A percentile compares a stretch with the other conserved stretches of the same genome.
These are phyloP conservation scores for Rhodamnia argentea DNA, from an alignment of 345 rosid species.

Conservation along the genomic window DNA sequence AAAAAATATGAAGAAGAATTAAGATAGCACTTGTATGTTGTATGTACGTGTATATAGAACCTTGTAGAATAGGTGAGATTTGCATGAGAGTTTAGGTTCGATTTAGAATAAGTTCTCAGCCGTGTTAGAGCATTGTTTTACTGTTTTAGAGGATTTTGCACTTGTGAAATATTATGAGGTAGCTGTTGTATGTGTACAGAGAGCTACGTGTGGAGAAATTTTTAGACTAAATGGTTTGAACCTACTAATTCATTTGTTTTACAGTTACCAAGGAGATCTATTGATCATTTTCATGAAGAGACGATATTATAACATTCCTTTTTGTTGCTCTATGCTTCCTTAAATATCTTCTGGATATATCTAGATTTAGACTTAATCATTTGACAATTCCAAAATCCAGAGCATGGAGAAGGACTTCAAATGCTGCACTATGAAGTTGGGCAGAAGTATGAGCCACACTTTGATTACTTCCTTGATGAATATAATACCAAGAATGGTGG, in stretches of 20 bases:
- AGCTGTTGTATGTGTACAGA: not conserved
- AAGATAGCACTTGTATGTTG: not conserved
- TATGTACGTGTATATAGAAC: not conserved
- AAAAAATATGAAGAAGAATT: not conserved
- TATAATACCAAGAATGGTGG: constrained; percentile 89
- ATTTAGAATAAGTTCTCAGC: not conserved
- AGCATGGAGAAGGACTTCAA: constrained; percentile 96
- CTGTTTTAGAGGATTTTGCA: not conserved
- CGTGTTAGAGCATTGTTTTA: not conserved
- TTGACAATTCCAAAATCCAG: constrained; percentile 21
- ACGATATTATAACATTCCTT: not conserved
- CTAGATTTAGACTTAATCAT: not conserved
- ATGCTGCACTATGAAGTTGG: constrained; percentile 92
- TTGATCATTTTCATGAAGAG: not conserved
- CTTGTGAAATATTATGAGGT: not conserved
- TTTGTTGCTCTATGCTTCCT: not conserved
- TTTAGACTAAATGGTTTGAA: not conserved
- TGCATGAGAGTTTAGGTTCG: not conserved
- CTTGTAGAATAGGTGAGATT: not conserved
- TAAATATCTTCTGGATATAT: not conserved
- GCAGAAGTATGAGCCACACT: constrained; percentile 93
- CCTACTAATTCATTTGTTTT: not conserved
- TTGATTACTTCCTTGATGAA: constrained; percentile 84
- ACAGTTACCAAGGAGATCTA: not conserved
- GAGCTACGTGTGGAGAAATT: not conserved